Conservation (phyloP, 345 rosid genomes). For the Salix viminalis region DNA sequence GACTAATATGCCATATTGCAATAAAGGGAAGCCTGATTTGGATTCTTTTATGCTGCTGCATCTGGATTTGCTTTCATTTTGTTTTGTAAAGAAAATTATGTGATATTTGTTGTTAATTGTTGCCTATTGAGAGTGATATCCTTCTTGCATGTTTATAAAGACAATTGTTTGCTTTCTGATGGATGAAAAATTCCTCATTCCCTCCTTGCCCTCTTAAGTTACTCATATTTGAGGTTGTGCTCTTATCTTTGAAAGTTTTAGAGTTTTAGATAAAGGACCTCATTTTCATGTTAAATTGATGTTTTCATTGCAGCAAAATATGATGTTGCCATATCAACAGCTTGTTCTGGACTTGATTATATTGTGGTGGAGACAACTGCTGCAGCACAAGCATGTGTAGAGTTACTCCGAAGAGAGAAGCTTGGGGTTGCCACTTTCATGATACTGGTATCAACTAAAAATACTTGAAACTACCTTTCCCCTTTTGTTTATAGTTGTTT, state of each 20-base stretch:
- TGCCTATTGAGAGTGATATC: neutral
- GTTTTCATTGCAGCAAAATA: conserved; percentile 70
- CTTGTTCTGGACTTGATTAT: conserved; percentile 88
- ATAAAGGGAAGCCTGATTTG: neutral
- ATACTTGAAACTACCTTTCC: neutral
- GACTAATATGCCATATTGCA: neutral
- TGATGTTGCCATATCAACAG: conserved; percentile 93
- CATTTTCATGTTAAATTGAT: neutral
- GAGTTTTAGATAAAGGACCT: neutral
- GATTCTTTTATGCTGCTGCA: neutral
- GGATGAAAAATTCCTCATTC: neutral
- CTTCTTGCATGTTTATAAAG: neutral
- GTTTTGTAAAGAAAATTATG: neutral
- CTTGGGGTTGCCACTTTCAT: conserved; percentile 94
- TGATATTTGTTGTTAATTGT: neutral
- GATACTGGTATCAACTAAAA: conserved; percentile 65
- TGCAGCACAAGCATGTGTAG: conserved; percentile 93
- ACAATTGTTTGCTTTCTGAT: neutral
- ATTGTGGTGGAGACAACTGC: conserved; percentile 92
- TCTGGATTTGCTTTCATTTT: neutral
- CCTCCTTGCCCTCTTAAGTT: neutral
- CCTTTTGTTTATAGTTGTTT: neutral
- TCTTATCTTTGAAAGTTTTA: neutral
- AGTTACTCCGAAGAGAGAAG: conserved; percentile 78
- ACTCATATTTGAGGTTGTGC: neutral